phyloP scores from a whole-genome alignment of 305 asterid genomes.

The Fraxinus velutina region DNA sequence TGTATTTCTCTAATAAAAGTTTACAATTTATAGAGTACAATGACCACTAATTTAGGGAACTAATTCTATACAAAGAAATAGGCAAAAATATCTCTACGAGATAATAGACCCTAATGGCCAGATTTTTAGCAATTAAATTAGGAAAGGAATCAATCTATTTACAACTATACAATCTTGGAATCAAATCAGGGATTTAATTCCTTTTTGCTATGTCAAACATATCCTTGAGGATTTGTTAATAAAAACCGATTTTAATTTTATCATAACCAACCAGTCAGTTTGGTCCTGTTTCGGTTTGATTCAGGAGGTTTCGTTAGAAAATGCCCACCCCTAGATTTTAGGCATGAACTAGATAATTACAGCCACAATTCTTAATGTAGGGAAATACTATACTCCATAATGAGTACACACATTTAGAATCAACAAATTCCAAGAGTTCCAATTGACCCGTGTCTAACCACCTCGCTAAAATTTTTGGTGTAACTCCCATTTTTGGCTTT shows the following conservation, averaged over 20 bases:
- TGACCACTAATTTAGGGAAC: background rate
- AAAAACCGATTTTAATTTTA: background rate
- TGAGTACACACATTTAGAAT: background rate
- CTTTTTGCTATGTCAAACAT: background rate
- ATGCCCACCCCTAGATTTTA: background rate
- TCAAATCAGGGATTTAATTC: background rate
- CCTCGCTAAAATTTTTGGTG: background rate
- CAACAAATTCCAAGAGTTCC: background rate
- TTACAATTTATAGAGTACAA: background rate
- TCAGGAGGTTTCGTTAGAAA: background rate
- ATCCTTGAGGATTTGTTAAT: background rate
- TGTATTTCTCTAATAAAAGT: background rate
- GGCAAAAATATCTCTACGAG: background rate
- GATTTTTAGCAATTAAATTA: background rate
- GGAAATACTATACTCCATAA: background rate
- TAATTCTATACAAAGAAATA: background rate
- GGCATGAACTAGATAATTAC: background rate
- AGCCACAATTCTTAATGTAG: background rate
- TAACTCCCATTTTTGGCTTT: background rate
- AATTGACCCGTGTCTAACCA: background rate
- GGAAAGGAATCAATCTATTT: background rate
- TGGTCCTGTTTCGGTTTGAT: background rate
- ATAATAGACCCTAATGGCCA: background rate
- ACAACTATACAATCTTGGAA: background rate
- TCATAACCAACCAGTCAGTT: background rate